Evolutionary conservation across 495 filamentous ascomycete species (phyloP).

Genomic region (Tetracladium marchalianum): DNA sequence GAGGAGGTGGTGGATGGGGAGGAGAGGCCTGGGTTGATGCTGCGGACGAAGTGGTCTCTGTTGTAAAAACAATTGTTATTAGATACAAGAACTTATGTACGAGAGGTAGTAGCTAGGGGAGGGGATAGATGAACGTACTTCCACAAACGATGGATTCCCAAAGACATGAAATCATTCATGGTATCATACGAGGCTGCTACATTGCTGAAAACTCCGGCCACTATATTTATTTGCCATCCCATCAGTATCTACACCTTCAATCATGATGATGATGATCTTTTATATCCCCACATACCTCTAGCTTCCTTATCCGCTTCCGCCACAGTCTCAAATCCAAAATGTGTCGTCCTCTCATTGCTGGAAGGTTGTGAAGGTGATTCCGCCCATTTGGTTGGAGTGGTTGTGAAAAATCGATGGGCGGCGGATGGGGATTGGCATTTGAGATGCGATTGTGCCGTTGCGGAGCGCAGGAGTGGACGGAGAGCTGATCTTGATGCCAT

Average conservation of each 20-base stretch:
- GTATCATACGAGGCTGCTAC: constrained; percentile 67
- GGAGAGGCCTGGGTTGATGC: constrained; percentile 76
- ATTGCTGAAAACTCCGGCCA: constrained; percentile 87
- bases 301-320: constrained; percentile 73
- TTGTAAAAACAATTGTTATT: constrained; percentile 6
- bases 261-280: background rate
- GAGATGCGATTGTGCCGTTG: constrained; percentile 3
- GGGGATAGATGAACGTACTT: constrained; percentile 41
- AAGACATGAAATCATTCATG: constrained; percentile 99
- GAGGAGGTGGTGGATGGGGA: no score
- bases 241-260: background rate
- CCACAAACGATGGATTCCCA: constrained; percentile 94
- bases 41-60: constrained; percentile 86
- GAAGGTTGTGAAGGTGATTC: constrained; percentile 29
- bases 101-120: background rate
- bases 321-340: constrained; percentile 90
- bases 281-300: constrained; percentile 41
- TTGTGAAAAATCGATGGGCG: constrained; percentile 10
- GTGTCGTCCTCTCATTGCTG: constrained; percentile 58
- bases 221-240: constrained; percentile 41
- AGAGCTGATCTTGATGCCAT: constrained; percentile 20
- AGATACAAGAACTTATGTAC: background rate
- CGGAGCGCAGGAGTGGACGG: constrained; percentile 11
- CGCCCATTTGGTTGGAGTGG: constrained; percentile 6
- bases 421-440: constrained; percentile 10